phyloP scores from a whole-genome alignment of 495 filamentous ascomycete genomes.

The Astrothelium subdiscretum region DNA sequence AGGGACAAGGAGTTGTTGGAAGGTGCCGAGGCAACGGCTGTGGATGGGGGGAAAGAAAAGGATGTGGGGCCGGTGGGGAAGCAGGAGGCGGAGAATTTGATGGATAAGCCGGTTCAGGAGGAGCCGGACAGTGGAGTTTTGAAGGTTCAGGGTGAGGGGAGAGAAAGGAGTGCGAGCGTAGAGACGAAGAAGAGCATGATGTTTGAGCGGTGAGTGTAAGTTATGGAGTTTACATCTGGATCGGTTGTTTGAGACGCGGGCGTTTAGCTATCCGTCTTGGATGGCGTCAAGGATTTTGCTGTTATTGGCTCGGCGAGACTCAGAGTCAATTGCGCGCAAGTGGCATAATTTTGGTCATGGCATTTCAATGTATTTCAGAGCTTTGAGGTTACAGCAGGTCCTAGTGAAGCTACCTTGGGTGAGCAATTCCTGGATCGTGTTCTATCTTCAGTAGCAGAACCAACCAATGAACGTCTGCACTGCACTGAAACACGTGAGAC shows the following conservation, averaged over 20 bases:
- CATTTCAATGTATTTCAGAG: not conserved
- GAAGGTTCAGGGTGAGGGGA: not conserved
- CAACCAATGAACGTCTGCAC: not conserved
- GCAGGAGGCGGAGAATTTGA: conserved; percentile 9
- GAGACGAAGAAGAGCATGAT: conserved; percentile 20
- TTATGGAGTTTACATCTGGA: not conserved
- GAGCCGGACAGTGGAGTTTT: conserved; percentile 5
- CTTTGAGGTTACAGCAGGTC: too few species aligned
- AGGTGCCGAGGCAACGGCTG: conserved; percentile 62
- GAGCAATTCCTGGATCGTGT: too few species aligned
- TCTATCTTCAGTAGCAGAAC: not conserved
- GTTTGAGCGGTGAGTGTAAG: conserved; percentile 25
- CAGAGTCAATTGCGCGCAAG: not conserved
- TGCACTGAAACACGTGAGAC: not conserved
- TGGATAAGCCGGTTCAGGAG: conserved; percentile 8
- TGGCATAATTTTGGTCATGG: not conserved
- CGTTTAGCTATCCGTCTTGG: not conserved
- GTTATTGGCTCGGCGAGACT: not conserved
- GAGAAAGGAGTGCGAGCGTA: conserved; percentile 17
- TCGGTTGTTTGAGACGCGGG: not conserved
- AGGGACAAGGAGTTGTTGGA: conserved; percentile 67
- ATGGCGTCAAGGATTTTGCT: not conserved
- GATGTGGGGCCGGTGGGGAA: conserved; percentile 5
- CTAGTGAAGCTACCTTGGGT: too few species aligned
- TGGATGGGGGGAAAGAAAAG: conserved; percentile 9